Evolutionary conservation across 805 yeast species (phyloP), one percentile per base, ranked within the genome.

Genomic region (Yamadazyma endophytica): DNA sequence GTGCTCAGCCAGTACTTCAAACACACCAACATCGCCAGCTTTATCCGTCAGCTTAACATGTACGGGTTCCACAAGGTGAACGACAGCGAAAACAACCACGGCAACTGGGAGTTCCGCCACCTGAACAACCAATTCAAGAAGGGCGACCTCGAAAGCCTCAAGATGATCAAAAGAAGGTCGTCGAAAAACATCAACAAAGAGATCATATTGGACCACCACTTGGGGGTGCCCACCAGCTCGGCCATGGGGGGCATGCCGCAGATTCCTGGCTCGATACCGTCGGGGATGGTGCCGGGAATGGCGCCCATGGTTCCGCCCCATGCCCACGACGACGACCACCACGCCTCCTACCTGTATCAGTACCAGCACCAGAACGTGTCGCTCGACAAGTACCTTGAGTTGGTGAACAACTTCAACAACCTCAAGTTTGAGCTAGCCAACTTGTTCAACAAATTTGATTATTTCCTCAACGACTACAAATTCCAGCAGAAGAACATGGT

Each of bases 41-140:
- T 64, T 37, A 62, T 64, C 27, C 49, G 70, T 24, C 70, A 64
- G 44, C 47, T 64, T 28, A 64, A 64, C 49, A 64, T 64, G 70
- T 64, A 64, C 41, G 70, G 70, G 19, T 64, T 64, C 44, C 70
- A 64, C 39, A 64, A 64, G 44, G 69, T 64, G 21, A 64, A 62
- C 43, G 69, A 61, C 35, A 51, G 52, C 42, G 61, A 56, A 33
- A 45, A 37, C 32, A 48, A 49, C 24, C 15, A 17, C 8, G 17
- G 25, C 24, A 9, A 20, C 31, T 89, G 97, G 97, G 97, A 90
- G 61, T 89, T 89, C 58, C 78, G 79, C 36, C 97, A 89, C 53
- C 75, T 84, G 17, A 78, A 85, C 3, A 85, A 82, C 21, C 70
- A 73, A 37, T 89, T 89, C 60, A 73, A 76, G 43, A 79, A 86